Evolutionary conservation across 2,329 filamentous ascomycete species (phyloP).

Genomic region (Aplosporella prunicola): DNA sequence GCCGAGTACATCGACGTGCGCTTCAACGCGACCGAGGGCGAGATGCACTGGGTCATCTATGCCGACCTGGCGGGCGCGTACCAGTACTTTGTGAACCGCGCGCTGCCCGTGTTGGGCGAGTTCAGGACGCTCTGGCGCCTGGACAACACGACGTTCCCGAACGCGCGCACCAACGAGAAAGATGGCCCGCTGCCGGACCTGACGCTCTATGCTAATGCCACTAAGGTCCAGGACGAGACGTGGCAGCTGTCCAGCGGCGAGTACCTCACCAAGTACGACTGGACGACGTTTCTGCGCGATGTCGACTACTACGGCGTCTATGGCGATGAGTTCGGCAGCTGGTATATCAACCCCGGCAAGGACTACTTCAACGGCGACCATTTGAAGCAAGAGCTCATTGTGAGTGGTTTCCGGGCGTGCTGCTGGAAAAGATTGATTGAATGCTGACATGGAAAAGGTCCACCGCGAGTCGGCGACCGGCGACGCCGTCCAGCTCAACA

Average conservation of each 20-base stretch:
- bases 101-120: constrained; percentile 39
- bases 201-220: constrained; percentile 33
- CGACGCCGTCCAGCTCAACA: constrained; percentile 45
- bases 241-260: constrained; percentile 40
- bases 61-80: constrained; percentile 43
- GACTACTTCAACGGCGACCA: constrained; percentile 38
- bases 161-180: constrained; percentile 37
- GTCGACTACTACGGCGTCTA: constrained; percentile 44
- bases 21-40: constrained; percentile 39
- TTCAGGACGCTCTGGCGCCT: constrained; percentile 44
- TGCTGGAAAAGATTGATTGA: neutral
- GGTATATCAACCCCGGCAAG: constrained; percentile 33
- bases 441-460: constrained; percentile 15
- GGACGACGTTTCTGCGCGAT: constrained; percentile 31
- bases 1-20: constrained; percentile 40
- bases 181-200: constrained; percentile 39
- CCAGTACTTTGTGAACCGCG: constrained; percentile 46
- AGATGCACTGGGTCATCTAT: constrained; percentile 46
- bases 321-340: constrained; percentile 40
- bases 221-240: constrained; percentile 47
- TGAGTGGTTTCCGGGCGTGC: neutral
- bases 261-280: constrained; percentile 46
- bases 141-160: constrained; percentile 40
- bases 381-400: constrained; percentile 44
- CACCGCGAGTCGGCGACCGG: constrained; percentile 43